Percentiles rank a stretch among this genome's conserved stretches.
phyloP scores from a whole-genome alignment of 116 monocot species.

The Iris pallida region DNA sequence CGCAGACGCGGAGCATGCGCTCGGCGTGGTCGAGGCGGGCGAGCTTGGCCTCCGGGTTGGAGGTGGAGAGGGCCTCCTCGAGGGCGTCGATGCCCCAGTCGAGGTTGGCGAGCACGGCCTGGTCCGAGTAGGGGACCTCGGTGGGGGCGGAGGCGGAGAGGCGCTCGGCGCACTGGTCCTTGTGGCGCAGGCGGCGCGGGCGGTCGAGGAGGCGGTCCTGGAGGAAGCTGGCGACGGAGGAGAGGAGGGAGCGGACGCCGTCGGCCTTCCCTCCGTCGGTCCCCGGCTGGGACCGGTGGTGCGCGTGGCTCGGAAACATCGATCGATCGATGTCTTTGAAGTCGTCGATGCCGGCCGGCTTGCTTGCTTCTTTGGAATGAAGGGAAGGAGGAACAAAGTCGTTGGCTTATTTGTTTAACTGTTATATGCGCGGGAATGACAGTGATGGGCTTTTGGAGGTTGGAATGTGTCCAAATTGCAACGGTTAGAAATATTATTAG shows the following conservation, averaged over 20 bases:
- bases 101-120: conserved; percentile 51
- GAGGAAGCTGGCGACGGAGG: conserved; percentile 37
- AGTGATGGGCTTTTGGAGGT: no score
- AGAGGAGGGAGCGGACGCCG: conserved; percentile 12
- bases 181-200: conserved; percentile 24
- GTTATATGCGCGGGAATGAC: no score
- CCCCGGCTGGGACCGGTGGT: not conserved
- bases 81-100: conserved; percentile 63
- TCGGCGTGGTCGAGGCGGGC: conserved; percentile 56
- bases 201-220: conserved; percentile 30
- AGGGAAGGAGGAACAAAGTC: no score
- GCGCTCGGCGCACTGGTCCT: conserved; percentile 48
- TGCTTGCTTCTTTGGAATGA: no score
- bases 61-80: conserved; percentile 38
- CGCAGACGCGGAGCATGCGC: conserved; percentile 42
- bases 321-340: no score
- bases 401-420: no score
- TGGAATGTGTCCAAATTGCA: no score
- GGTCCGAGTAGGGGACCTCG: conserved; percentile 36
- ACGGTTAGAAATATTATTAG: no score
- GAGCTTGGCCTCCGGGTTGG: conserved; percentile 40
- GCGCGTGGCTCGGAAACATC: no score
- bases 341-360: no score
- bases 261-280: not conserved
- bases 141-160: conserved; percentile 21